Percentiles rank a stretch among this genome's conserved stretches.
phyloP scores from a whole-genome alignment of 352 stramenopile species.

The Phytophthora pluvialis region DNA sequence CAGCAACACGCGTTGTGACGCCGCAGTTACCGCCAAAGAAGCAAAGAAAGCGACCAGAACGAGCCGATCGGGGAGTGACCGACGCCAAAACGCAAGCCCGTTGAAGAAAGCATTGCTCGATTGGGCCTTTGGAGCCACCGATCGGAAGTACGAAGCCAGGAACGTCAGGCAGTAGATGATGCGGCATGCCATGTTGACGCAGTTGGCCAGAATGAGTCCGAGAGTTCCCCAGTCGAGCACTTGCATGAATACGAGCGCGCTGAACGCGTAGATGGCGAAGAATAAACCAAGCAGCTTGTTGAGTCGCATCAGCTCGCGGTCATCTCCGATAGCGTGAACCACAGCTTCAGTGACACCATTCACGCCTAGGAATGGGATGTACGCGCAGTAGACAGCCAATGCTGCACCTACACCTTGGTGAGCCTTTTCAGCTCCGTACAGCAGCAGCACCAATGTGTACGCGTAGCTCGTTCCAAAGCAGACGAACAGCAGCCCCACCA shows the following conservation, averaged over 20 bases:
- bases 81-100: slow-evolving; percentile 53
- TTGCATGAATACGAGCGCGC: slow-evolving; percentile 72
- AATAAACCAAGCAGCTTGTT: slow-evolving; percentile 85
- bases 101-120: slow-evolving; percentile 11
- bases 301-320: slow-evolving; percentile 73
- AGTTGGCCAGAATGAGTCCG: slow-evolving; percentile 88
- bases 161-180: slow-evolving; percentile 85
- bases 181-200: slow-evolving; percentile 87
- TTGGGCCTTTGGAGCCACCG: neutral
- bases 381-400: slow-evolving; percentile 90
- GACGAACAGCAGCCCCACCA: slow-evolving; percentile 85
- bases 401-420: slow-evolving; percentile 56
- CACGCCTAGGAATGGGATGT: slow-evolving; percentile 94
- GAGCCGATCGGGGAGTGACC: slow-evolving; percentile 53
- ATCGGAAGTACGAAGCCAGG: slow-evolving; percentile 64
- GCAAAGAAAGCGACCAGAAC: slow-evolving; percentile 55
- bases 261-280: slow-evolving; percentile 77
- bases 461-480: slow-evolving; percentile 88
- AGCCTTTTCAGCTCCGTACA: slow-evolving; percentile 83
- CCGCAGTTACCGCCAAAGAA: slow-evolving; percentile 47
- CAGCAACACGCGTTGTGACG: slow-evolving; percentile 54
- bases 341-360: slow-evolving; percentile 98
- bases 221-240: slow-evolving; percentile 58
- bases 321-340: slow-evolving; percentile 89
- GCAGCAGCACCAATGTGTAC: slow-evolving; percentile 75